A percentile compares a stretch with the other conserved stretches of the same genome.
Conservation (phyloP, 345 rosid genomes). For the Moricandia arvensis region DNA sequence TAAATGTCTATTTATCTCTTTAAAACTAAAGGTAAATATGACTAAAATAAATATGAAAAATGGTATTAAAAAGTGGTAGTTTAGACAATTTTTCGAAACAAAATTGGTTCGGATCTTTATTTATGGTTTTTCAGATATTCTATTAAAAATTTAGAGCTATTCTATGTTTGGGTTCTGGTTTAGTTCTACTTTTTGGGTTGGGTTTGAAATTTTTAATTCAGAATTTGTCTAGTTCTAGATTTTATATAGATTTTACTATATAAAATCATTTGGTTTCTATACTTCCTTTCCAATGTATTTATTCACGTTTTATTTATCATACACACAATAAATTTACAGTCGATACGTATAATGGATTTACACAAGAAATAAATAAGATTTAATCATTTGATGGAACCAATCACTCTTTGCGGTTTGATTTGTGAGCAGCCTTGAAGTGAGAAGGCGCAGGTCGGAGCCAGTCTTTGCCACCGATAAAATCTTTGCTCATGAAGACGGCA, state of each 20-base stretch:
- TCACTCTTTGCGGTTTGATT: not conserved
- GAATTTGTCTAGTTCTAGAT: too few species aligned
- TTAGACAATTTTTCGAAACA: too few species aligned
- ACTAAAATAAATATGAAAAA: too few species aligned
- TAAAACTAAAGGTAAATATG: too few species aligned
- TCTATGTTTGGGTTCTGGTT: too few species aligned
- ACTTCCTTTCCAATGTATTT: not conserved
- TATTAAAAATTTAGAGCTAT: too few species aligned
- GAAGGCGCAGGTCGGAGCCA: constrained; percentile 63
- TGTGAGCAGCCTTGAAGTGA: constrained; percentile 41
- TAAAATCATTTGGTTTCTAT: not conserved
- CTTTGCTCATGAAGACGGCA: constrained; percentile 46
- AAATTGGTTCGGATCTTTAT: too few species aligned
- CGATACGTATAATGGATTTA: not conserved
- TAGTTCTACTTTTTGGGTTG: too few species aligned
- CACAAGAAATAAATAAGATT: constrained; percentile 13
- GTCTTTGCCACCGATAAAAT: constrained; percentile 49
- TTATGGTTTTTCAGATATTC: too few species aligned
- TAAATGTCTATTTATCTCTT: too few species aligned
- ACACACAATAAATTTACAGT: not conserved
- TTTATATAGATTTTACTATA: not conserved
- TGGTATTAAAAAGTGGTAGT: too few species aligned
- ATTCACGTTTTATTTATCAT: not conserved
- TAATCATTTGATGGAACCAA: not conserved
- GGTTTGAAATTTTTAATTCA: too few species aligned